Evolutionary conservation across 2,329 filamentous ascomycete species (phyloP).

Genomic region (Cephalotrichum gorgonifer): DNA sequence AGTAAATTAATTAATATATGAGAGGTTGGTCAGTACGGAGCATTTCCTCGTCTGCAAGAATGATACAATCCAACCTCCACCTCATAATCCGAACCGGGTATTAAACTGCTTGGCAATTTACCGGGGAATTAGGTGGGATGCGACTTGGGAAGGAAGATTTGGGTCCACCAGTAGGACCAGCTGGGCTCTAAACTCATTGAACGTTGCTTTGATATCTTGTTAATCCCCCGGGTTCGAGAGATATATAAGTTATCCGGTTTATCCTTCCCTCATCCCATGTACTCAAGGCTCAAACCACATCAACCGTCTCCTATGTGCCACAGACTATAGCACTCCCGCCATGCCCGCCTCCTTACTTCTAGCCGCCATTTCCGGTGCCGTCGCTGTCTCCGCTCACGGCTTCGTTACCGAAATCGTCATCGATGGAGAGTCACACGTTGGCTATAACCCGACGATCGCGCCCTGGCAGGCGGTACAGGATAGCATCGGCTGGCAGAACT

Average conservation of each 20-base stretch:
- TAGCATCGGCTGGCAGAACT: slow-evolving; percentile 20
- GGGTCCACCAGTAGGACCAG: background rate
- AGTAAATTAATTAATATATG: too few relatives aligned
- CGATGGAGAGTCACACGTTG: slow-evolving; percentile 15
- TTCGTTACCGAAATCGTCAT: slow-evolving; percentile 24
- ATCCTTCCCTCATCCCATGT: background rate
- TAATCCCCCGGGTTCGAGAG: background rate
- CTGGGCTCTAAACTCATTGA: background rate
- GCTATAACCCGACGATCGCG: slow-evolving; percentile 15
- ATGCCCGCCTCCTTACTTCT: slow-evolving; percentile 6
- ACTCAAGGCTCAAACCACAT: background rate
- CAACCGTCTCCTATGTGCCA: background rate
- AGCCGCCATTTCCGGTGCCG: background rate
- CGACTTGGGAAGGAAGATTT: background rate
- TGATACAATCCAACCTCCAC: too few relatives aligned
- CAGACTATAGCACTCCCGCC: background rate
- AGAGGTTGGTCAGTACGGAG: too few relatives aligned
- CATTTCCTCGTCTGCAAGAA: too few relatives aligned
- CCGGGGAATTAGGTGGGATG: background rate
- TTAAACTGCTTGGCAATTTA: background rate
- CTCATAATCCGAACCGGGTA: too few relatives aligned
- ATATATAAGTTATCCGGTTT: background rate
- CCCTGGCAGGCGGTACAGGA: slow-evolving; percentile 10
- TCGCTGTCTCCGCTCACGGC: slow-evolving; percentile 20
- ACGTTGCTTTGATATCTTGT: background rate